Base-by-base conservation (phyloP, 2,329 filamentous ascomycete species). In the Bipolaris zeicola region DNA sequence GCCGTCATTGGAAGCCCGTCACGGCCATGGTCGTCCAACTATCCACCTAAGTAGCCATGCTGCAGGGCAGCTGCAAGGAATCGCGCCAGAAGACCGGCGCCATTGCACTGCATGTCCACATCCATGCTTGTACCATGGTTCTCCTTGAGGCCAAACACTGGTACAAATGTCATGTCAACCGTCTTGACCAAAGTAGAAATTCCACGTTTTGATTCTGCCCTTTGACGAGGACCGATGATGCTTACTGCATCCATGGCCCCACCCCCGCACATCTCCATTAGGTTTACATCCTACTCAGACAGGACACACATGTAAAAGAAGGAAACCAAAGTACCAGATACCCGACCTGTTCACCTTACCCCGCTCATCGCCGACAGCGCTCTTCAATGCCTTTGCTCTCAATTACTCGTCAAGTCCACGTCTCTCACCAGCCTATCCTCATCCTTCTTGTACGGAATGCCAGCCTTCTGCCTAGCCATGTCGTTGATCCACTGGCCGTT, bases 401-500 rank as follows among this genome's bases (percentile, higher is more conserved):
- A 57, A 28, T 57, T 53, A 26, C 34, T 6, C 20, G 50, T 53
- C 54, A 57, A 6, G 26, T 54, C 16, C 18, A 46, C 33, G n/a
- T 61, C 20, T 16, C 61, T 42, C 1, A 87, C 86, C 67, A 92
- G 74, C 31, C 81, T 83, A 58, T 86, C 86, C 76, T 91, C 88
- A 0, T 77, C 80, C 24, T 83, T 77, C 18, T 69, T 58, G 68
- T 90, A 90, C 1, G 84, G 82, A 58, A 83, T 75, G 0, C 83
- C 83, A 0, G 88, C 87, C 65, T 86, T 84, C 56, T 87, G 83
- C 41, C 88, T 82, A 3, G 89, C 89, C 82, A 92, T 80, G 71
- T 93, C 89, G 67, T 90, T 90, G 55, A 92, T 84, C 89, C 89
- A 92, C 50, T 77, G 80, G 58, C 83, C 85, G 44, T 87, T 78